Percentiles rank a stretch among this genome's conserved stretches.
Evolutionary conservation across 192 early-diverging fungal species (phyloP).

Genomic region (Dispira parvispora): DNA sequence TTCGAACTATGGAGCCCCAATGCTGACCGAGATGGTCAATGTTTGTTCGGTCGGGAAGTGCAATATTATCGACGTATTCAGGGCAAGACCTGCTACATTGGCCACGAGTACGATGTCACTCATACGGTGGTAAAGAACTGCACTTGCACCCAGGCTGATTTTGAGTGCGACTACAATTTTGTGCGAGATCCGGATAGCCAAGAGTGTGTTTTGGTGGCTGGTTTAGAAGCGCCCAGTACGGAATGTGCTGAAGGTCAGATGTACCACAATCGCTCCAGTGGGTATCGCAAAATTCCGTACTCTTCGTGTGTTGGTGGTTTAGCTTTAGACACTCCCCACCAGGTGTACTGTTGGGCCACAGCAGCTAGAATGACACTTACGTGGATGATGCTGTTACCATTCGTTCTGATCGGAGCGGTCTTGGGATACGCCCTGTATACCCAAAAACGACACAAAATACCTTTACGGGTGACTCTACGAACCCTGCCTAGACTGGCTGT

Average conservation of each 20-base stretch:
- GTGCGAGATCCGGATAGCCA: conserved; percentile 34
- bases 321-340: conserved; percentile 29
- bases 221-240: conserved; percentile 31
- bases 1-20: conserved; percentile 51
- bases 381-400: conserved; percentile 21
- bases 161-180: conserved; percentile 84
- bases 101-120: conserved; percentile 42
- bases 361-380: conserved; percentile 22
- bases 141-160: conserved; percentile 60
- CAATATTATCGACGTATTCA: conserved; percentile 56
- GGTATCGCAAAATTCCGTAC: conserved; percentile 77
- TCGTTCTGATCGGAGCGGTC: conserved; percentile 13
- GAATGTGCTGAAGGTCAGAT: conserved; percentile 36
- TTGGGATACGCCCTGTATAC: neutral
- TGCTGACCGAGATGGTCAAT: conserved; percentile 26
- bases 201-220: conserved; percentile 46
- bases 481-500: neutral
- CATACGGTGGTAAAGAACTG: conserved; percentile 41
- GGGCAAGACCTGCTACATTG: conserved; percentile 54
- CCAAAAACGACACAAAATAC: neutral
- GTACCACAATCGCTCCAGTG: conserved; percentile 53
- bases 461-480: neutral
- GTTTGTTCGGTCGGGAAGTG: conserved; percentile 46
- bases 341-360: conserved; percentile 50
- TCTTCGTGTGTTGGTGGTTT: conserved; percentile 66